These are phyloP conservation scores for Plicaturopsis crispa DNA, from an alignment of 768 basidiomycete genomes.

Conservation along the genomic window DNA sequence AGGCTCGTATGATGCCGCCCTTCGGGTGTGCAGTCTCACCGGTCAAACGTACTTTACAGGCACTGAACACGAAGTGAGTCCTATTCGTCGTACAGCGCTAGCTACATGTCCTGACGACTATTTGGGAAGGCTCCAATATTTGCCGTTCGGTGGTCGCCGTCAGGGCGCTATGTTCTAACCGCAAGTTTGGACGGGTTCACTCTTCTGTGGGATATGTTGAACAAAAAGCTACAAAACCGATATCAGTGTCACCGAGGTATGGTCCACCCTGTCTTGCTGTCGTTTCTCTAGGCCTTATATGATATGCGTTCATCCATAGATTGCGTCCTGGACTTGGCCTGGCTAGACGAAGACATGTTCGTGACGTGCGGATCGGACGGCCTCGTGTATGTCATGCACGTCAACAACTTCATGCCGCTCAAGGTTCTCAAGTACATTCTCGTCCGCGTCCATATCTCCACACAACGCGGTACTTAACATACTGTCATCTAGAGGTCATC, in stretches of 20 bases:
- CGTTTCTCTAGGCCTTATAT: background rate
- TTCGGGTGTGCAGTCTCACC: slow-evolving; percentile 56
- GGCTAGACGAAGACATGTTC: slow-evolving; percentile 66
- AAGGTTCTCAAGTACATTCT: slow-evolving; percentile 52
- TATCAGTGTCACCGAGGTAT: slow-evolving; percentile 62
- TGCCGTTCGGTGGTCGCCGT: slow-evolving; percentile 66
- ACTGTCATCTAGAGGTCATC: too few relatives aligned
- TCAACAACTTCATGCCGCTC: slow-evolving; percentile 45
- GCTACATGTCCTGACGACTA: too few relatives aligned
- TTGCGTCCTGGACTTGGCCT: slow-evolving; percentile 77
- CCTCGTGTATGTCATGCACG: slow-evolving; percentile 50
- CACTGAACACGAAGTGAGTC: slow-evolving; percentile 57
- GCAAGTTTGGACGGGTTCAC: slow-evolving; percentile 74
- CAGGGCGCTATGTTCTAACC: slow-evolving; percentile 65
- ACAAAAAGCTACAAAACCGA: slow-evolving; percentile 53
- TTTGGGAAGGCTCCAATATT: slow-evolving; percentile 75
- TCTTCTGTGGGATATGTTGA: slow-evolving; percentile 71
- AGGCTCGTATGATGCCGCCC: slow-evolving; percentile 67
- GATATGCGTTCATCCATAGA: slow-evolving; percentile 27
- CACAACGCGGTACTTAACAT: too few relatives aligned
- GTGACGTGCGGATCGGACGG: slow-evolving; percentile 70
- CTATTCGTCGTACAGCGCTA: too few relatives aligned
- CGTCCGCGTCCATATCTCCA: background rate
- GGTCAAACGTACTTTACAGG: slow-evolving; percentile 62
- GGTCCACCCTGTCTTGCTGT: background rate